A percentile compares a stretch with the other conserved stretches of the same genome.
These are phyloP conservation scores for Mariannaea sp. DNA, from an alignment of 2,329 filamentous ascomycete genomes.

Conservation along the genomic window DNA sequence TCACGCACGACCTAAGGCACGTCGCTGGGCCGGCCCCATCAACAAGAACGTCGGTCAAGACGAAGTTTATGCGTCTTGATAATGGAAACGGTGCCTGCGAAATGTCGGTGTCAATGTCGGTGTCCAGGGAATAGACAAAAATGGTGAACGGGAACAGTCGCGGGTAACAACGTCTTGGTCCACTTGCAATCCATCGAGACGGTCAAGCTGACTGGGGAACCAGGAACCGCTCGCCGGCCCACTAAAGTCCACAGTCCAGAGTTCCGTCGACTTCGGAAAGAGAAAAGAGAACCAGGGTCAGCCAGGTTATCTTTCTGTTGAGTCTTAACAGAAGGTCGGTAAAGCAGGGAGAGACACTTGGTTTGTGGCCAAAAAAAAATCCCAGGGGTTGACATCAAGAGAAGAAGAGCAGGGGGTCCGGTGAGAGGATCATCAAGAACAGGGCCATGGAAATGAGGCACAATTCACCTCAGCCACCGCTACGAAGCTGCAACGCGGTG, in stretches of 20 bases:
- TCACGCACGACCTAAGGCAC: slow-evolving; percentile 31
- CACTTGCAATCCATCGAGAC: slow-evolving; percentile 30
- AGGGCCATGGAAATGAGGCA: slow-evolving; percentile 11
- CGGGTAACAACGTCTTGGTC: slow-evolving; percentile 21
- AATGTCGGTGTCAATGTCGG: slow-evolving; percentile 35
- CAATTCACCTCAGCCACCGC: slow-evolving; percentile 7
- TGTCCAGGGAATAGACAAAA: slow-evolving; percentile 30
- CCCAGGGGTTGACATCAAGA: neutral
- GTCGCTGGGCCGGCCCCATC: slow-evolving; percentile 27
- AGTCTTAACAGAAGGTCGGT: slow-evolving; percentile 5
- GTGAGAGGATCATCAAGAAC: neutral
- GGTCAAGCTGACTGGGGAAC: slow-evolving; percentile 26
- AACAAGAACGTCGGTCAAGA: slow-evolving; percentile 34
- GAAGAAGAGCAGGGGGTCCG: neutral
- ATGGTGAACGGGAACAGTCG: slow-evolving; percentile 28
- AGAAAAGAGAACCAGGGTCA: slow-evolving; percentile 21
- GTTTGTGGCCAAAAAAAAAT: neutral
- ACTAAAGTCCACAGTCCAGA: slow-evolving; percentile 16
- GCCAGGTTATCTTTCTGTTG: neutral
- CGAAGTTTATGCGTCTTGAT: slow-evolving; percentile 25
- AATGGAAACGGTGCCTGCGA: slow-evolving; percentile 33
- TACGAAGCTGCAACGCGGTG: slow-evolving; percentile 5
- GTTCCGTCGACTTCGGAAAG: slow-evolving; percentile 16
- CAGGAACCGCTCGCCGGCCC: slow-evolving; percentile 23
- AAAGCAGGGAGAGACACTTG: slow-evolving; percentile 3